These are phyloP conservation scores for Petunia secreta DNA, from an alignment of 257 asterid species.

Conservation along the genomic window DNA sequence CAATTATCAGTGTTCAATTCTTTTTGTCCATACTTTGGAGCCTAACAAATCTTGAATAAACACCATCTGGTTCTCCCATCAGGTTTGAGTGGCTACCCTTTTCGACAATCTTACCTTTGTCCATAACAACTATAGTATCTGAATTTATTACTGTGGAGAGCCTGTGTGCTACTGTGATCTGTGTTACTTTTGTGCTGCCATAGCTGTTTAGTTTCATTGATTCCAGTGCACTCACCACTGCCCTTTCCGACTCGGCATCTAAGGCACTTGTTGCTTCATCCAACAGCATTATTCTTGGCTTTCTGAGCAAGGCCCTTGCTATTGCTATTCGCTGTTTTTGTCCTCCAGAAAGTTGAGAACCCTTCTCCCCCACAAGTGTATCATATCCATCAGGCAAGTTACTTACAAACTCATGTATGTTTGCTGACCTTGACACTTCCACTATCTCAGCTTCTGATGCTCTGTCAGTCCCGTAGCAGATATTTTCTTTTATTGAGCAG, in stretches of 20 bases:
- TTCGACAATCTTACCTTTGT: slow-evolving; percentile 71
- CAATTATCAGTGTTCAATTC: slow-evolving; percentile 29
- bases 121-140: slow-evolving; percentile 69
- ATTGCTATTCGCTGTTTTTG: slow-evolving; percentile 81
- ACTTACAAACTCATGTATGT: slow-evolving; percentile 69
- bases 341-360: slow-evolving; percentile 87
- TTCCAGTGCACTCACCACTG: slow-evolving; percentile 59
- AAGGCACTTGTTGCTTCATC: slow-evolving; percentile 92
- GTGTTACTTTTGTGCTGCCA: slow-evolving; percentile 41
- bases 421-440: slow-evolving; percentile 66
- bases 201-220: slow-evolving; percentile 37
- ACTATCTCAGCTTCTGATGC: slow-evolving; percentile 74
- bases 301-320: slow-evolving; percentile 66
- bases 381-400: slow-evolving; percentile 66
- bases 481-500: slow-evolving; percentile 68
- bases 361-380: slow-evolving; percentile 73
- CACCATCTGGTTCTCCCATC: slow-evolving; percentile 56
- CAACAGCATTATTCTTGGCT: slow-evolving; percentile 68
- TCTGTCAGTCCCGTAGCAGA: slow-evolving; percentile 66
- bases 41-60: slow-evolving; percentile 59
- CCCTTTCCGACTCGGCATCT: slow-evolving; percentile 77
- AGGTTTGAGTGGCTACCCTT: slow-evolving; percentile 64
- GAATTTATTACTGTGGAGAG: slow-evolving; percentile 72
- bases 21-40: slow-evolving; percentile 50
- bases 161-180: slow-evolving; percentile 73